Evolutionary conservation across 2,329 filamentous ascomycete species (phyloP), one percentile per base, ranked within the genome.

Genomic region (Sarocladiaceae sp.): DNA sequence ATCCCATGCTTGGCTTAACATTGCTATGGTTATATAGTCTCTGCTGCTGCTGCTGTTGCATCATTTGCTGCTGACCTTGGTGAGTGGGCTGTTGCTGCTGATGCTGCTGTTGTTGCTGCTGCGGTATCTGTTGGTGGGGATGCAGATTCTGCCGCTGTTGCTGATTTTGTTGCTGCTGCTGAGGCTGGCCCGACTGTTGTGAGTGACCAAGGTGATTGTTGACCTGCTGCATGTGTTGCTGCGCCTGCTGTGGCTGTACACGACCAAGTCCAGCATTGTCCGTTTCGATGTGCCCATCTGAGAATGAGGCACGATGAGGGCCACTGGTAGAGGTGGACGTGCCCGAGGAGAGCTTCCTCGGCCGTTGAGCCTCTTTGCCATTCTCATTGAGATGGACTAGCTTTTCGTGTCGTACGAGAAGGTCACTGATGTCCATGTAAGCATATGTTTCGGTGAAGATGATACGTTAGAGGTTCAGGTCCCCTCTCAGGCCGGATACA

Each of bases 361-460:
- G 71, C 51, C 78, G 71, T 60, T 61, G 69, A 56, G 68, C 73
- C 60, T 83, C 78, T 58, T 80, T 82, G 64, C 69, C 76, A 58
- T 74, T 76, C 65, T 83, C 79, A 67, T 80, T 83, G 62, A 82
- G 74, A 63, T 84, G 81, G 60, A 83, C 80, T 59, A 84, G 77
- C 68, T 83, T 84, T 68, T 83, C 79, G 68, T 84, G 81, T 57
- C 81, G 75, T 56, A 82, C 79, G 58, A 84, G 74, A 55, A 84
- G 75, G 65, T 84, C 81, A 58, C 80, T 84, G 70, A 80, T 82
- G 69, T 82, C 74, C 78, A 82, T 82, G 71, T 79, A 78, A 81
- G 77, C 58, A 64, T 59, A 31, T 55, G 51, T 55, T 36, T 17
- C 6, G 23, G 22, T 4, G n/a, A 52, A 28, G 37, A 20, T 39